Evolutionary conservation across 1,139 yeast species (phyloP).

Genomic region (Yamadazyma sp.): DNA sequence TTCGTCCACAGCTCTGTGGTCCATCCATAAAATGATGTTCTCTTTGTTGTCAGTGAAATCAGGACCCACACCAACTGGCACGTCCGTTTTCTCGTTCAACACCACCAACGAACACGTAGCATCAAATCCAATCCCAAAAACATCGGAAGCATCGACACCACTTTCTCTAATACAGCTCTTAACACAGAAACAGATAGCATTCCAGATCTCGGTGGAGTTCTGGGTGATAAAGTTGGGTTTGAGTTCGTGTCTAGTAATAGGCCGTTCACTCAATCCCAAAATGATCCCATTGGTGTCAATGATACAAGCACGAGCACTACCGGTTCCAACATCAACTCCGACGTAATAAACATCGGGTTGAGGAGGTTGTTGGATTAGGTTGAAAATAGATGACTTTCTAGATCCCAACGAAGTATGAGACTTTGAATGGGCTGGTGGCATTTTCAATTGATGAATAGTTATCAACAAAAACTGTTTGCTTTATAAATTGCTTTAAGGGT

Average conservation of each 20-base stretch:
- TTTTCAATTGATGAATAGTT: neutral
- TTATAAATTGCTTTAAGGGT: neutral
- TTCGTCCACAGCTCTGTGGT: constrained; percentile 91
- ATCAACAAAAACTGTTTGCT: too few relatives aligned
- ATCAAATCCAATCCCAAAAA: constrained; percentile 91
- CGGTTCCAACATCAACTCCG: constrained; percentile 98
- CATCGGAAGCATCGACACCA: constrained; percentile 62
- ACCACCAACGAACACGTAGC: constrained; percentile 96
- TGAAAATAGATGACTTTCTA: constrained; percentile 40
- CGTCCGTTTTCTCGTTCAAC: constrained; percentile 60
- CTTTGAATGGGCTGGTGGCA: constrained; percentile 12
- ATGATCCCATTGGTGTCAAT: constrained; percentile 84
- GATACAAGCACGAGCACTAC: constrained; percentile 92
- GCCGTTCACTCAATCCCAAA: constrained; percentile 75
- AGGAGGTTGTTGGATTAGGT: constrained; percentile 38
- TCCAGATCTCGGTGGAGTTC: constrained; percentile 92
- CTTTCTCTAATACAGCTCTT: constrained; percentile 70
- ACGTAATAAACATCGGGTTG: constrained; percentile 63
- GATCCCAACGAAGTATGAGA: constrained; percentile 43
- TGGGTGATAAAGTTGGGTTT: constrained; percentile 76
- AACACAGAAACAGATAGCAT: constrained; percentile 80
- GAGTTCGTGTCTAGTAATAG: constrained; percentile 73
- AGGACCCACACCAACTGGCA: constrained; percentile 90
- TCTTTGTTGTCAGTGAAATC: constrained; percentile 71
- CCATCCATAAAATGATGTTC: constrained; percentile 96